Evolutionary conservation across 108 stramenopile genomes (phyloP).

Genomic region (Schizochytrium sp.): DNA sequence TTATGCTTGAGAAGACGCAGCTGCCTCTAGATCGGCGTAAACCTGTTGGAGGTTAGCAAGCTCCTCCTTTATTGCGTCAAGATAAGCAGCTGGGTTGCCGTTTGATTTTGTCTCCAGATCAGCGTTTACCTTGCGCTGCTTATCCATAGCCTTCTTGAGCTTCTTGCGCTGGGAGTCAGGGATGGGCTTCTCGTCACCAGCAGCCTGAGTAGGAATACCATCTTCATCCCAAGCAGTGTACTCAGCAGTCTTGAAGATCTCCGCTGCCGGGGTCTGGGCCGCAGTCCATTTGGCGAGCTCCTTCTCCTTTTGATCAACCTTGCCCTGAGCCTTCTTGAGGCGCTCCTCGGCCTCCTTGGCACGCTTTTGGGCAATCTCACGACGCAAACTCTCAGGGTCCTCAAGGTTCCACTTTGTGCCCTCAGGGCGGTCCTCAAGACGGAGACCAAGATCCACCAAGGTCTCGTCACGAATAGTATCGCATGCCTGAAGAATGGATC

Average conservation of each 20-base stretch:
- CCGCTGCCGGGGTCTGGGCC: conserved; percentile 69
- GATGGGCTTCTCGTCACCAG: conserved; percentile 67
- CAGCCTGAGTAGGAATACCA: conserved; percentile 75
- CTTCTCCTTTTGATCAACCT: conserved; percentile 72
- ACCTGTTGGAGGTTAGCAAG: conserved; percentile 1
- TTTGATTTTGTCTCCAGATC: conserved; percentile 57
- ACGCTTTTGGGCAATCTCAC: conserved; percentile 82
- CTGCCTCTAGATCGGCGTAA: not conserved
- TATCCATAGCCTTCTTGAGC: conserved; percentile 71
- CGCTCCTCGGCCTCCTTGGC: conserved; percentile 70
- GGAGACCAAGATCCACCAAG: conserved; percentile 87
- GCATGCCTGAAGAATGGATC: conserved; percentile 79
- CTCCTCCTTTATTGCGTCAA: not conserved
- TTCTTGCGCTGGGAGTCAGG: conserved; percentile 76
- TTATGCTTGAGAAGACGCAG: too few species aligned
- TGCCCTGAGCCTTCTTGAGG: conserved; percentile 69
- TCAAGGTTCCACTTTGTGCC: conserved; percentile 87
- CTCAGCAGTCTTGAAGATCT: conserved; percentile 65
- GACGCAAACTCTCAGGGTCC: conserved; percentile 84
- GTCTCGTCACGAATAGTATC: conserved; percentile 90
- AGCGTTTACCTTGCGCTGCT: conserved; percentile 74
- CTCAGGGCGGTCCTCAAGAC: conserved; percentile 84
- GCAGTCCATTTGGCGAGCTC: conserved; percentile 63
- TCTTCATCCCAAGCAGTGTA: conserved; percentile 78
- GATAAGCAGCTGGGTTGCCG: not conserved